Conservation (phyloP, 2,329 filamentous ascomycete genomes). For the Aspergillus persii region DNA sequence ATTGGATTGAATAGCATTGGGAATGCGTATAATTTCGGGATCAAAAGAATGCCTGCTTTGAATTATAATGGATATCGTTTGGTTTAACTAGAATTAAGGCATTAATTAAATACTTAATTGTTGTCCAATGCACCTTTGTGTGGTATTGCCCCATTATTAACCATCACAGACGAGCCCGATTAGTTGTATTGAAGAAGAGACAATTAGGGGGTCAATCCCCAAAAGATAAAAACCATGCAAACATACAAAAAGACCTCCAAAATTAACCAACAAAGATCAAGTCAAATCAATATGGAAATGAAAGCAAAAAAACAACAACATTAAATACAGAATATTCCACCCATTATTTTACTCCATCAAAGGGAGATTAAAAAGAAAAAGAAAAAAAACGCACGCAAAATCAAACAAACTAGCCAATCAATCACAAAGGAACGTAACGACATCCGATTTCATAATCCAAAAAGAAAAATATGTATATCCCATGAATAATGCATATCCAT, state of each 20-base stretch:
- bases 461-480: background rate
- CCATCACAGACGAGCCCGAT: background rate
- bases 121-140: background rate
- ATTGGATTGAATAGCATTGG: background rate
- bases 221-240: background rate
- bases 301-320: background rate
- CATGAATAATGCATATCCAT: constrained; percentile 2
- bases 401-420: background rate
- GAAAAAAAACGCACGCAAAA: background rate
- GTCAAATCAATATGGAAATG: background rate
- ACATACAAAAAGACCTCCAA: background rate
- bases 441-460: constrained; percentile 9
- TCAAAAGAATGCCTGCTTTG: background rate
- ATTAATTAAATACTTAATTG: background rate
- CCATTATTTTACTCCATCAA: background rate
- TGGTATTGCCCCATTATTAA: background rate
- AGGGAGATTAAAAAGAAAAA: background rate
- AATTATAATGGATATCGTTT: background rate
- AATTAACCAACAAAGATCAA: background rate
- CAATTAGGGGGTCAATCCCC: background rate
- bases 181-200: background rate
- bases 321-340: background rate
- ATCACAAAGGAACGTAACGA: constrained; percentile 12
- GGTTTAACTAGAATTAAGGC: background rate
- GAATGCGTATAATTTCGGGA: background rate